Conservation (phyloP, 768 basidiomycete genomes). For the Boletus rubescentipes region DNA sequence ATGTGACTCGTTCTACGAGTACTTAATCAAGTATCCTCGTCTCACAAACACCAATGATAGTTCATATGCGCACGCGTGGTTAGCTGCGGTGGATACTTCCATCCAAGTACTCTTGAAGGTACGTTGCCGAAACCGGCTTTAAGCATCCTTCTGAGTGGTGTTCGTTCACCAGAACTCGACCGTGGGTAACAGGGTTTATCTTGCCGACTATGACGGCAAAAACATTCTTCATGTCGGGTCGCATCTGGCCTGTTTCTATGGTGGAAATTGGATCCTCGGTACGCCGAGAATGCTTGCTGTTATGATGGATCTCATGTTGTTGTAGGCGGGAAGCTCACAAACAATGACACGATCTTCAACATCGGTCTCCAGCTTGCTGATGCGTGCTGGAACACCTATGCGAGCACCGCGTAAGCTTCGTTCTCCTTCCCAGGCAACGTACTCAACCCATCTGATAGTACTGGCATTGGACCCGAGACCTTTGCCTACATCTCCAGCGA, state of each 20-base stretch:
- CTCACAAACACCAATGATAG: conserved; percentile 64
- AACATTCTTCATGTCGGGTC: conserved; percentile 68
- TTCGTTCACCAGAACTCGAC: conserved; percentile 52
- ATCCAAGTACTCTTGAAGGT: conserved; percentile 61
- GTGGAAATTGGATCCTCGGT: conserved; percentile 77
- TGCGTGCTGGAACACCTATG: conserved; percentile 81
- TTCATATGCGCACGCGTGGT: conserved; percentile 66
- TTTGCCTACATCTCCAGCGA: conserved; percentile 65
- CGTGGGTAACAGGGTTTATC: conserved; percentile 58
- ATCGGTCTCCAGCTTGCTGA: conserved; percentile 62
- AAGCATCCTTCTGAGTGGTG: background rate
- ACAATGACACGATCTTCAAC: conserved; percentile 69
- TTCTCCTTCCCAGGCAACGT: background rate
- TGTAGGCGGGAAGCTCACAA: conserved; percentile 61
- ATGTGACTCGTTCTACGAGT: conserved; percentile 77
- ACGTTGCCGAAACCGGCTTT: background rate
- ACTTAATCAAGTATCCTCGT: conserved; percentile 69
- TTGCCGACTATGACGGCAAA: conserved; percentile 58
- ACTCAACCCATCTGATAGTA: conserved; percentile 39
- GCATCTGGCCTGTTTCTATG: conserved; percentile 72
- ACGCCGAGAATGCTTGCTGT: background rate
- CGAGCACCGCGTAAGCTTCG: conserved; percentile 55
- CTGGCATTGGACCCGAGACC: conserved; percentile 73
- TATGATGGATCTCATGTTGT: conserved; percentile 1
- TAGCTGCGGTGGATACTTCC: conserved; percentile 68